Percentiles rank a stretch among this genome's conserved stretches.
Evolutionary conservation across 2,329 filamentous ascomycete species (phyloP).

Genomic region (Claviceps cyperi): DNA sequence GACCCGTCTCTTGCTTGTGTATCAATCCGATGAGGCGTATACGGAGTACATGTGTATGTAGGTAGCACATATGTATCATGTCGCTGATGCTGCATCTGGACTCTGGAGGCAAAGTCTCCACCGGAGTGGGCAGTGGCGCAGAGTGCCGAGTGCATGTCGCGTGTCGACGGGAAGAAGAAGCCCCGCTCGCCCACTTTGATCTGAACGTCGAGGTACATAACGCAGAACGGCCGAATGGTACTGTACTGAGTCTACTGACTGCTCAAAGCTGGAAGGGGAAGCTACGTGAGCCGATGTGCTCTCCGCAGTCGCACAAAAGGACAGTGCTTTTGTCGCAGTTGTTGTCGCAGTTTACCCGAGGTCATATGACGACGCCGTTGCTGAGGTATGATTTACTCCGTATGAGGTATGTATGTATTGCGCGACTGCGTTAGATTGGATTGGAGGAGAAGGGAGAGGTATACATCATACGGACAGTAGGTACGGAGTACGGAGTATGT

Average conservation of each 20-base stretch:
- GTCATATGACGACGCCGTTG: background rate
- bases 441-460: no score
- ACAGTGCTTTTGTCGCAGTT: no score
- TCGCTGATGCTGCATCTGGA: no score
- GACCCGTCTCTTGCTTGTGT: no score
- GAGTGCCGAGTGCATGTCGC: background rate
- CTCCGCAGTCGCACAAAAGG: background rate
- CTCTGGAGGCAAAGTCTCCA: background rate
- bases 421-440: no score
- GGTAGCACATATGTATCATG: no score
- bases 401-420: background rate
- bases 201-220: background rate
- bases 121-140: background rate
- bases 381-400: background rate
- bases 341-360: background rate
- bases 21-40: no score
- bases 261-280: no score
- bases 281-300: background rate
- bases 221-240: background rate
- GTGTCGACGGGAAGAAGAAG: background rate
- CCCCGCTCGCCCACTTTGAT: background rate
- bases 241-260: no score
- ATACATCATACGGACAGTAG: no score
- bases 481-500: no score
- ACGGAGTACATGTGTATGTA: no score